Percentiles rank a stretch among this genome's conserved stretches.
Conservation (phyloP, 1,139 yeast genomes). For the Hyphopichia burtonii region DNA sequence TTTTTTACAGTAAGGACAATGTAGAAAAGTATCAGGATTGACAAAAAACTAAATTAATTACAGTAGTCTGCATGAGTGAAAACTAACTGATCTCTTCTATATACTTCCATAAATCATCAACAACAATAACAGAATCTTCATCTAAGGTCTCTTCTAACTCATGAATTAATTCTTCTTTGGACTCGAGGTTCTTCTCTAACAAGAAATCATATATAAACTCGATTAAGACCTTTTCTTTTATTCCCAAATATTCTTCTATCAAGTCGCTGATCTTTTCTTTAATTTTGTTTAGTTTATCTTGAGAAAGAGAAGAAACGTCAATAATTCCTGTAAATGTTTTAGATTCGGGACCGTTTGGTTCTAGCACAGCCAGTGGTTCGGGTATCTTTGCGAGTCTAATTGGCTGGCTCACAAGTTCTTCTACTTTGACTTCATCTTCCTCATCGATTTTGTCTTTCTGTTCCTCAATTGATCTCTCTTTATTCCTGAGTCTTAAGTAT, state of each 20-base stretch:
- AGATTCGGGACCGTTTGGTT: not conserved
- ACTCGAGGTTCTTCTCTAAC: slow-evolving; percentile 24
- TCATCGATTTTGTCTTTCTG: slow-evolving; percentile 29
- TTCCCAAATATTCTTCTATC: slow-evolving; percentile 53
- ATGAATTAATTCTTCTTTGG: slow-evolving; percentile 30
- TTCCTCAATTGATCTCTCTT: slow-evolving; percentile 34
- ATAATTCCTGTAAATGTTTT: slow-evolving; percentile 1
- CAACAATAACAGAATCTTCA: slow-evolving; percentile 52
- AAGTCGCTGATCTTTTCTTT: slow-evolving; percentile 36
- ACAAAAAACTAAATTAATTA: too few relatives aligned
- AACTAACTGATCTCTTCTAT: slow-evolving; percentile 7
- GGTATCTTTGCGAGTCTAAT: not conserved
- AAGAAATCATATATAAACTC: slow-evolving; percentile 42
- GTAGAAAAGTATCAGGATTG: not conserved
- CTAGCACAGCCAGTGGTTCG: not conserved
- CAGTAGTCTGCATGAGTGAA: too few relatives aligned
- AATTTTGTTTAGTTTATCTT: slow-evolving; percentile 18
- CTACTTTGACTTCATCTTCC: too few relatives aligned
- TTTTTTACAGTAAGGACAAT: not conserved
- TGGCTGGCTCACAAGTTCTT: too few relatives aligned
- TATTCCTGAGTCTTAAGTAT: slow-evolving; percentile 35
- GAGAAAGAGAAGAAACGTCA: slow-evolving; percentile 12
- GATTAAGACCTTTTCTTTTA: slow-evolving; percentile 49
- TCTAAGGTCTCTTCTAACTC: slow-evolving; percentile 55
- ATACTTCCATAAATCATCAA: slow-evolving; percentile 34